Conservation (phyloP, 148 eudicot genomes). For the Polygonum aviculare region DNA sequence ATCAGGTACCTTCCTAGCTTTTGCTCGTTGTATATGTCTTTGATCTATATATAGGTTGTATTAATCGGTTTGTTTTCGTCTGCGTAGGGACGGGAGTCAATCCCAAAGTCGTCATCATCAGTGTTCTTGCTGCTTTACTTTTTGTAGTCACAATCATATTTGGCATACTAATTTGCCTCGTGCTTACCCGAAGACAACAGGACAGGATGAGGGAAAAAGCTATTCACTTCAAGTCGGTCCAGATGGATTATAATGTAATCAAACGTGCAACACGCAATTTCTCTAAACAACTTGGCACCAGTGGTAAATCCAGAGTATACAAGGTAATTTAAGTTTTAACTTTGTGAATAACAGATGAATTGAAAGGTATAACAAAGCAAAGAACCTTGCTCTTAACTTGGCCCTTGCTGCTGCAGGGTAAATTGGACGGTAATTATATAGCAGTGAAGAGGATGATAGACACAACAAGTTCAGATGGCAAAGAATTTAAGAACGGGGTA, state of each 20-base stretch:
- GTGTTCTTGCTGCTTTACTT: not conserved
- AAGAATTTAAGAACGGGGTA: too few species aligned
- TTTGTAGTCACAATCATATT: not conserved
- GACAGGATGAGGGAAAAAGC: not conserved
- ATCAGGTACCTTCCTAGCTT: not conserved
- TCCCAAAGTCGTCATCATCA: not conserved
- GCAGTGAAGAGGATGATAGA: too few species aligned
- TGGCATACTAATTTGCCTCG: not conserved
- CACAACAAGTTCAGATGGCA: too few species aligned
- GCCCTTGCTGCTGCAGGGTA: too few species aligned
- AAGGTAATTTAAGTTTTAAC: slow-evolving; percentile 9
- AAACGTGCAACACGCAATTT: slow-evolving; percentile 16
- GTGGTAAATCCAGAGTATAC: slow-evolving; percentile 16
- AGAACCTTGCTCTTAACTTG: not conserved
- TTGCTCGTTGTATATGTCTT: too few species aligned
- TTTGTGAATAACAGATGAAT: not conserved
- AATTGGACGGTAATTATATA: too few species aligned
- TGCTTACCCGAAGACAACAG: not conserved
- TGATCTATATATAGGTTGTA: not conserved
- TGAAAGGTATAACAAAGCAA: not conserved
- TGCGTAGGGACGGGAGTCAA: too few species aligned
- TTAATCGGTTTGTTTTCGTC: too few species aligned
- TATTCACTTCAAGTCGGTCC: not conserved
- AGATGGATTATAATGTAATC: not conserved
- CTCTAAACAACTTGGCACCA: slow-evolving; percentile 12